Evolutionary conservation across 495 filamentous ascomycete genomes (phyloP), one percentile per base, ranked within the genome.

Genomic region (Neurospora sp.): DNA sequence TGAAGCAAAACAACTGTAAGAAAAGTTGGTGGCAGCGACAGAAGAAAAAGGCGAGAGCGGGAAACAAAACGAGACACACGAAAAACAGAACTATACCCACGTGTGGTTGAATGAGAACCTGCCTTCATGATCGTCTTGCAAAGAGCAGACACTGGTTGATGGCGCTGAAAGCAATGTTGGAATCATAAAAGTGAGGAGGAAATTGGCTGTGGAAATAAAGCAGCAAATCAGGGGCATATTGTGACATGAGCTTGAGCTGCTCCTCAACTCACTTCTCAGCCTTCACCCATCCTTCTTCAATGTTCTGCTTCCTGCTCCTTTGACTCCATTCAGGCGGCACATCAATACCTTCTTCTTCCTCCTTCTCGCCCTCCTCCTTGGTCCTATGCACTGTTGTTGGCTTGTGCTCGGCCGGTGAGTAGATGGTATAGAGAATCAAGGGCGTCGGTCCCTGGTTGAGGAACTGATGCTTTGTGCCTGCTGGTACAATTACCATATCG

Each of bases 401-500:
- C 69, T 85, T 82, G 76, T 90, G 89, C 77, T 91, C 88, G 0
- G 89, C 88, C 0, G 88, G 88, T 1, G 85, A 85, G 76, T 91
- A 91, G n/a, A 90, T 84, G 0, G 88, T 90, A 20, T 90, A 86
- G 27, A 90, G 79, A 72, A 89, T 87, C 76, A 90, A 76, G 14
- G 86, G 84, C 31, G 79, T 81, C 8, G 82, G 78, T 3, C 86
- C 88, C 23, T 82, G 88, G 74, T 90, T 91, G n/a, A 90, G 79
- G 75, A 91, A 91, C 76, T 91, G 88, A 76, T 91, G 89, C 79
- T 90, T 87, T 12, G 89, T 90, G 0, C 89, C 89, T 0, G 89
- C 89, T 0, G 89, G 89, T 7, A 91, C 89, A 59, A 90, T 84
- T 72, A 91, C 86, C 72, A 90, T 84, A 74, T 90, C 89, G 38